A percentile compares a stretch with the other conserved stretches of the same genome.
These are phyloP conservation scores for Leucocoprinus sp. DNA, from an alignment of 768 basidiomycete species.

Conservation along the genomic window DNA sequence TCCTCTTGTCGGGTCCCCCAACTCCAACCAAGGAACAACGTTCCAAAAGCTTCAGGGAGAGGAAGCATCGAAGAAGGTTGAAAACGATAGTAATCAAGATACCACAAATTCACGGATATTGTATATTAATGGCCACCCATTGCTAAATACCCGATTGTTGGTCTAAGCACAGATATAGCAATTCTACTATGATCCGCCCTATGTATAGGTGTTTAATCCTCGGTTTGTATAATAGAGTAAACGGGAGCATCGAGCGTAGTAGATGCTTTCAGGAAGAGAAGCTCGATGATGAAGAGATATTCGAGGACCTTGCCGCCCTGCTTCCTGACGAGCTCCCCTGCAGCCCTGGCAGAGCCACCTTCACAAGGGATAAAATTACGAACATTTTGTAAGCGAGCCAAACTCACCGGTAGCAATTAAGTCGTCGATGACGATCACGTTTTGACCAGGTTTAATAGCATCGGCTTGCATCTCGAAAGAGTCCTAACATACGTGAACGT, in stretches of 20 bases:
- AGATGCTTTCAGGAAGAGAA: conserved; percentile 65
- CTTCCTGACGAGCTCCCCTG: conserved; percentile 79
- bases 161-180: conserved; percentile 28
- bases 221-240: conserved; percentile 80
- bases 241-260: conserved; percentile 78
- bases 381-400: background rate
- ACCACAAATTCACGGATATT: conserved; percentile 42
- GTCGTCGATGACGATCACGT: conserved; percentile 86
- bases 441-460: conserved; percentile 75
- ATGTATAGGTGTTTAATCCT: conserved; percentile 34
- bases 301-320: conserved; percentile 81
- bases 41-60: background rate
- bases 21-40: background rate
- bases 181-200: conserved; percentile 13
- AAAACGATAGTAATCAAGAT: conserved; percentile 7
- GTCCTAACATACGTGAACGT: conserved; percentile 57
- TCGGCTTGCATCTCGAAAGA: conserved; percentile 93
- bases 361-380: conserved; percentile 2
- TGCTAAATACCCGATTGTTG: conserved; percentile 69
- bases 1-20: background rate
- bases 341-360: conserved; percentile 93
- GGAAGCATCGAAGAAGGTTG: conserved; percentile 11
- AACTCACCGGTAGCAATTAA: conserved; percentile 86
- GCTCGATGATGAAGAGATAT: conserved; percentile 91
- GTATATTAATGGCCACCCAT: conserved; percentile 69